Conservation (phyloP, 2,329 filamentous ascomycete genomes). For the Sclerotiophoma versabilis region DNA sequence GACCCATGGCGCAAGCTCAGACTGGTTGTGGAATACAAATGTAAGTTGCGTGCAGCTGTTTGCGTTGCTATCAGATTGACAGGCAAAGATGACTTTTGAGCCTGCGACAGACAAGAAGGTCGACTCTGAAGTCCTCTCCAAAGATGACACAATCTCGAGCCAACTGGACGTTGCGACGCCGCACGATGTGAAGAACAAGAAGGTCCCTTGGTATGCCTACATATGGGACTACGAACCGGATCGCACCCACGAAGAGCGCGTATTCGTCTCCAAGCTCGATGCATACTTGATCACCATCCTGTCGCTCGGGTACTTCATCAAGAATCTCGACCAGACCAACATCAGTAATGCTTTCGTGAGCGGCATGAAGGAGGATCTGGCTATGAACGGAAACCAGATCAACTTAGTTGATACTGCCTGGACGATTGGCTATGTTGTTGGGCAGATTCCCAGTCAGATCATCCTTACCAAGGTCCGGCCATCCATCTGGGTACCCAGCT, state of each 20-base stretch:
- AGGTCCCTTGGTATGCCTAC: constrained; percentile 34
- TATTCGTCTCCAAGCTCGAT: constrained; percentile 34
- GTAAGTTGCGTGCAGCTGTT: constrained; percentile 4
- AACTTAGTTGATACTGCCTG: constrained; percentile 30
- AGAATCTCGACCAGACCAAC: constrained; percentile 36
- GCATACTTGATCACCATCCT: constrained; percentile 30
- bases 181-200: neutral
- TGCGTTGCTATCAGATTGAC: neutral
- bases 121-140: neutral
- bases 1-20: neutral
- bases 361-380: constrained; percentile 37
- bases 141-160: constrained; percentile 3
- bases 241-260: constrained; percentile 29
- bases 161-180: neutral
- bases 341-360: constrained; percentile 36
- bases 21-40: constrained; percentile 4
- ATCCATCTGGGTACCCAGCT: constrained; percentile 30
- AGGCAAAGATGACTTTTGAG: constrained; percentile 8
- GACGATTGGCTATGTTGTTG: constrained; percentile 31
- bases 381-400: constrained; percentile 33
- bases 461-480: constrained; percentile 32
- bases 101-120: constrained; percentile 1
- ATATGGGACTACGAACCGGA: constrained; percentile 40
- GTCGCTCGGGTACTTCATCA: constrained; percentile 34
- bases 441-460: constrained; percentile 32